phyloP scores from a whole-genome alignment of 2,329 filamentous ascomycete species.

The Monilinia aucupariae region DNA sequence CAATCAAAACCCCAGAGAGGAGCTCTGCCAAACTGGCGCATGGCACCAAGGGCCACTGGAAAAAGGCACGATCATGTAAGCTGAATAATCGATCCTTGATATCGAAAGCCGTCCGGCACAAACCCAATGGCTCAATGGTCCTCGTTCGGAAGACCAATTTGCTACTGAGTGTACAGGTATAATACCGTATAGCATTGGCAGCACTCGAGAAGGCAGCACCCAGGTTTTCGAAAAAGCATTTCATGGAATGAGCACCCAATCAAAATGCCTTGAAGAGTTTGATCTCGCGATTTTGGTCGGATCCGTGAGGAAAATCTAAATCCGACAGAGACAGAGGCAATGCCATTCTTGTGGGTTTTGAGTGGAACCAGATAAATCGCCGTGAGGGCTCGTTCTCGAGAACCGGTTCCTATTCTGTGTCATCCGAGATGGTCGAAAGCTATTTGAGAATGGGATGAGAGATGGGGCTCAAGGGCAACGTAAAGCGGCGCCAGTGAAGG shows the following conservation, averaged over 20 bases:
- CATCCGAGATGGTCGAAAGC: not conserved
- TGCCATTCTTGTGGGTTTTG: not conserved
- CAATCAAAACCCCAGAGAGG: not conserved
- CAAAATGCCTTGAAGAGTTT: not conserved
- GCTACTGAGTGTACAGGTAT: not conserved
- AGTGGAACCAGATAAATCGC: not conserved
- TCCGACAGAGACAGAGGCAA: not conserved
- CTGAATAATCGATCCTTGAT: slow-evolving; percentile 3
- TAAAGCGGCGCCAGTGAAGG: not conserved
- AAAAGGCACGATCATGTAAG: not conserved
- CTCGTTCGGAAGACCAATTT: not conserved
- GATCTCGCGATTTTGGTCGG: not conserved
- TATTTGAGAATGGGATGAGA: not conserved
- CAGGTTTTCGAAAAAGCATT: not conserved
- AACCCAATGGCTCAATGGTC: not conserved
- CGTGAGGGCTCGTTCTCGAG: not conserved
- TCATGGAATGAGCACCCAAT: not conserved
- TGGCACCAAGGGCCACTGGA: not conserved
- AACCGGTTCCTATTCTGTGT: not conserved
- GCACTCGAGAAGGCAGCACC: not conserved
- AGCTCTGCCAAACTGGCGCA: not conserved
- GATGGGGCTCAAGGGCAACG: not conserved
- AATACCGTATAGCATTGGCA: not conserved
- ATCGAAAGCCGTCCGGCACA: not conserved
- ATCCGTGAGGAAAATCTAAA: not conserved